Percentiles rank a stretch among this genome's conserved stretches.
phyloP scores from a whole-genome alignment of 257 asterid genomes.

The Capsicum rhomboideum region DNA sequence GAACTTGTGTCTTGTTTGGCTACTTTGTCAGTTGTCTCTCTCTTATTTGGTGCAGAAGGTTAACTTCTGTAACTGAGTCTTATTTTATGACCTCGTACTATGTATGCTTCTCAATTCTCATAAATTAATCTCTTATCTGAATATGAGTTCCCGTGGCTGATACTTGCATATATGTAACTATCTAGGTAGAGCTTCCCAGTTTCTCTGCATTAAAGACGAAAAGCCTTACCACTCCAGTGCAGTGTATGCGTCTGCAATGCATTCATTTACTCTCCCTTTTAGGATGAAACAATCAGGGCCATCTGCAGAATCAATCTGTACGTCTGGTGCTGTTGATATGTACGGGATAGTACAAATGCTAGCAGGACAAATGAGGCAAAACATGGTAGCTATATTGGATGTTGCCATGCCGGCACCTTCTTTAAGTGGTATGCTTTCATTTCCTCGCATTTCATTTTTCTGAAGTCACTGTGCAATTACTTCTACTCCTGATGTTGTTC shows the following conservation, averaged over 20 bases:
- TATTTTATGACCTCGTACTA: not conserved
- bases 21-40: not conserved
- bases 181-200: slow-evolving; percentile 60
- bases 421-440: slow-evolving; percentile 38
- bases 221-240: slow-evolving; percentile 84
- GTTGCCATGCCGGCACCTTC: slow-evolving; percentile 73
- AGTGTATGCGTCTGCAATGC: slow-evolving; percentile 85
- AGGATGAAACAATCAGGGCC: slow-evolving; percentile 73
- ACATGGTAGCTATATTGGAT: slow-evolving; percentile 64
- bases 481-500: slow-evolving; percentile 3
- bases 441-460: not conserved
- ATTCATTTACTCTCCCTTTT: slow-evolving; percentile 83
- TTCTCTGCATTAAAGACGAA: slow-evolving; percentile 50
- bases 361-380: slow-evolving; percentile 70
- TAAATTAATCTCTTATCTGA: not conserved
- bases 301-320: slow-evolving; percentile 33
- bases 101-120: no score
- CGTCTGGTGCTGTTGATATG: slow-evolving; percentile 62
- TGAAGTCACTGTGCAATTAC: not conserved
- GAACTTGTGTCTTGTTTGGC: not conserved
- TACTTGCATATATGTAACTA: not conserved
- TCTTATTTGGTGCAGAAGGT: not conserved
- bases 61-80: not conserved
- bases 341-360: slow-evolving; percentile 56
- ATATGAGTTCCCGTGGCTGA: not conserved